Conservation (phyloP, 2,329 filamentous ascomycete genomes). For the Ascochyta pisi region DNA sequence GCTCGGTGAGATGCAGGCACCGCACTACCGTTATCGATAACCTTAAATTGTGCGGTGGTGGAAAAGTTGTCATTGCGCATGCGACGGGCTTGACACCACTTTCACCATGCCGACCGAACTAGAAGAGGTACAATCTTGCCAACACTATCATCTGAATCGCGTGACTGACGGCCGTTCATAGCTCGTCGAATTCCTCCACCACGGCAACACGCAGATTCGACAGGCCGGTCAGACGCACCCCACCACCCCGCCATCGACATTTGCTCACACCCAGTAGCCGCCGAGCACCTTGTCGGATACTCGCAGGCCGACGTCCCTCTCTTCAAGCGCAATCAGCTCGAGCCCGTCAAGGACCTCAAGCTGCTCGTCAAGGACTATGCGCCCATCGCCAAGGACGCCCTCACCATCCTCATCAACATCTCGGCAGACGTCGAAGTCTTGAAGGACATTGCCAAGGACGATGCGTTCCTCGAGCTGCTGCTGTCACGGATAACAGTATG, state of each 20-base stretch:
- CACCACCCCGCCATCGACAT: conserved; percentile 30
- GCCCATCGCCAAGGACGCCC: conserved; percentile 90
- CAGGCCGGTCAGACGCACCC: conserved; percentile 67
- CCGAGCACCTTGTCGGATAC: conserved; percentile 86
- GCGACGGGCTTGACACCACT: conserved; percentile 20
- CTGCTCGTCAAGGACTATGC: conserved; percentile 83
- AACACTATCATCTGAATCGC: not conserved
- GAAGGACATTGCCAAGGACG: conserved; percentile 74
- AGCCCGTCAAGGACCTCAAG: conserved; percentile 86
- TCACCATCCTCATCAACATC: conserved; percentile 89
- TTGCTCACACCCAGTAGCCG: conserved; percentile 60
- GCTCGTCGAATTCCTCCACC: conserved; percentile 92
- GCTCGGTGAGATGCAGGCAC: not conserved
- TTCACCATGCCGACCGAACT: conserved; percentile 57
- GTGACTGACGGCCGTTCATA: conserved; percentile 45
- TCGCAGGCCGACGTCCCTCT: conserved; percentile 76
- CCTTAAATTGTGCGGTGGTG: conserved; percentile 24
- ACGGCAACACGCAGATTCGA: conserved; percentile 89
- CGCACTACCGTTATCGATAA: conserved; percentile 44
- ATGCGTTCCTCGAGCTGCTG: conserved; percentile 78
- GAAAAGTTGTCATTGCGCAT: conserved; percentile 38
- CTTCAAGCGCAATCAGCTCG: conserved; percentile 81
- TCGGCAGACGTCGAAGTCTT: conserved; percentile 79
- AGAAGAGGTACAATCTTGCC: conserved; percentile 52
- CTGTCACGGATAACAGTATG: conserved; percentile 76